Base-by-base conservation (phyloP, 2,329 filamentous ascomycete species). In the Sclerotiophoma versabilis region DNA sequence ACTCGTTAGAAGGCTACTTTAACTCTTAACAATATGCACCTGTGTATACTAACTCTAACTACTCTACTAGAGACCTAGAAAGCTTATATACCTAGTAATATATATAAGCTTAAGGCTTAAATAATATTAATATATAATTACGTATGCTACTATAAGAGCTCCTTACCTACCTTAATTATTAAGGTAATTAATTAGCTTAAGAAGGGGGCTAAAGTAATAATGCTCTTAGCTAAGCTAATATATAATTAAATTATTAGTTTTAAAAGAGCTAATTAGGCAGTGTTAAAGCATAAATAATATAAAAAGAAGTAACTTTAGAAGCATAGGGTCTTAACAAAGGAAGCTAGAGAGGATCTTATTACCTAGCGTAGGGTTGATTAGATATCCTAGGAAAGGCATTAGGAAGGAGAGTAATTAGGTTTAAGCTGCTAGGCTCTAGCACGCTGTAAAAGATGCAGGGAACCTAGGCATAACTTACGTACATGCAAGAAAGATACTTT, bases 281-380 rank as follows among this genome's bases (percentile, higher is more conserved):
- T 30, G 4, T 4, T 50, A 25, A 37, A 30, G 15, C 39, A 55
- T 41, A 41, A 58, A 41, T 52, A 63, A 38, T 15, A 22, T 37
- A 29, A 14, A 20, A 43, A 49, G 36, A 42, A 19, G 29, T 22
- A 15, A 17, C 27, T 22, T 14, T 17, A 6, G 32, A 17, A 42
- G n/a, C 20, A 23, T n/a, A n/a, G n/a, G n/a, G n/a, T n/a, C n/a
- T n/a, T n/a, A n/a, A n/a, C n/a, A n/a, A n/a, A n/a, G n/a, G n/a
- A n/a, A n/a, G n/a, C n/a, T n/a, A n/a, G n/a, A n/a, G n/a, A n/a
- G n/a, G n/a, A n/a, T n/a, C n/a, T n/a, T n/a, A n/a, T n/a, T n/a
- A n/a, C n/a, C n/a, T n/a, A n/a, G n/a, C n/a, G n/a, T n/a, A n/a
- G n/a, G n/a, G n/a, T n/a, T n/a, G n/a, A n/a, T n/a, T n/a, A n/a